phyloP scores from a whole-genome alignment of 345 rosid species.

The Aethionema arabicum region DNA sequence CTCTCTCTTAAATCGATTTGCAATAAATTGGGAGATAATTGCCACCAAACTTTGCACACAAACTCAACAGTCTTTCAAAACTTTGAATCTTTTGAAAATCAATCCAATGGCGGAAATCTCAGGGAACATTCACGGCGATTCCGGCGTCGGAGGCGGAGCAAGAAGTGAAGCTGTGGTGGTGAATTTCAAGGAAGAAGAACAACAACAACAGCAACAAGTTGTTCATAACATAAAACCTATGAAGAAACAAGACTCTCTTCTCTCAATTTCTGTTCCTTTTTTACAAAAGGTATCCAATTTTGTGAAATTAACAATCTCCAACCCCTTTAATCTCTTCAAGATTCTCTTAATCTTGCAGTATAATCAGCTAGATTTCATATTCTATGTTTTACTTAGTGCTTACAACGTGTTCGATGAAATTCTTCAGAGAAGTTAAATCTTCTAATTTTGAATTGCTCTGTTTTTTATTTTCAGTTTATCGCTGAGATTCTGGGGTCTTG shows the following conservation, averaged over 20 bases:
- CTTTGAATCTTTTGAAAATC: not conserved
- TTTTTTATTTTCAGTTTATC: constrained; percentile 42
- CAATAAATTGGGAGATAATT: constrained; percentile 33
- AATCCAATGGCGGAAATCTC: constrained; percentile 51
- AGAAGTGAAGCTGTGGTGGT: constrained; percentile 49
- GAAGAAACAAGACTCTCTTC: constrained; percentile 43
- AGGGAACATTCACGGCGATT: constrained; percentile 24
- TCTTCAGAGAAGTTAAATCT: no score
- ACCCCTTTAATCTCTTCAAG: not conserved
- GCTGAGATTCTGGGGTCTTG: constrained; percentile 81
- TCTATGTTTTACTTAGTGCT: not conserved
- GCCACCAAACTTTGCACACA: constrained; percentile 32
- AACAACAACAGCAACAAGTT: constrained; percentile 29
- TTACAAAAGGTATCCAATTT: constrained; percentile 63
- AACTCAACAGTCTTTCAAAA: constrained; percentile 17
- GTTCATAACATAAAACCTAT: constrained; percentile 8
- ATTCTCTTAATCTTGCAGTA: not conserved
- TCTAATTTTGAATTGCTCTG: no score
- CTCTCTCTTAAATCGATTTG: constrained; percentile 13
- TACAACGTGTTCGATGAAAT: not conserved
- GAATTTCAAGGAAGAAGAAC: constrained; percentile 47
- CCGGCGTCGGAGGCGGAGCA: not conserved
- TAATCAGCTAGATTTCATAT: not conserved
- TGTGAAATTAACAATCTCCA: not conserved
- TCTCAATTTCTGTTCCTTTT: constrained; percentile 63